Evolutionary conservation across 176 grass and related monocot species (phyloP), one percentile per base, ranked within the genome.

Genomic region (Tuctoria greenei): DNA sequence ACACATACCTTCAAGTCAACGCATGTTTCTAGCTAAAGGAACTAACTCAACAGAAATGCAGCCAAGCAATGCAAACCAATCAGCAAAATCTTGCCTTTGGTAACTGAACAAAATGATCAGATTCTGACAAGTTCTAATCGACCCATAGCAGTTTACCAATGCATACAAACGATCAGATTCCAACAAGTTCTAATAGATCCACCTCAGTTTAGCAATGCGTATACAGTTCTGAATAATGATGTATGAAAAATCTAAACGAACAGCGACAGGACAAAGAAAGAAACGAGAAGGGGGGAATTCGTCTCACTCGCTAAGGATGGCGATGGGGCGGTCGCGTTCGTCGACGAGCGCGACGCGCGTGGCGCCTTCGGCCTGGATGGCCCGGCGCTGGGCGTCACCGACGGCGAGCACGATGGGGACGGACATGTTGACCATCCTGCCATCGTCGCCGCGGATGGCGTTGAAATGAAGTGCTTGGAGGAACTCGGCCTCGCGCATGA

Each of bases 391-490:
- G 2, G 75, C 73, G 15, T 99, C 95, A 26, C 92, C 91, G 54
- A 99, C 24, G 68, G 95, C 78, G 69, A 98, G 91, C 64, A 98
- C 95, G 79, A 98, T 94, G 76, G 95, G 95, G 25, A 98, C 95
- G 66, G 95, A 94, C 95, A 98, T 98, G 80, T 94, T 98, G 84
- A 90, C 95, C 54, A 88, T 18, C 57, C 8, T 54, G 20, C 91
- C 95, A 65, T 92, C 91, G 43, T 20, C 73, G 58, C 83, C 91
- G 37, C 95, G 95, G 82, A 99, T 84, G 68, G 91, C 79, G 76
- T 88, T 92, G 61, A 99, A 99, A 92, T 99, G 95, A 99, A 99
- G 95, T 83, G 95, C 67, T 95, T 99, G 95, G 95, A 99, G 92
- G 86, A 99, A 99, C 95, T 99, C 91, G 66, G 58, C 25, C 86